Percentiles rank a stretch among this genome's conserved stretches.
Conservation (phyloP, 768 basidiomycete genomes). For the Gyrodon lividus region DNA sequence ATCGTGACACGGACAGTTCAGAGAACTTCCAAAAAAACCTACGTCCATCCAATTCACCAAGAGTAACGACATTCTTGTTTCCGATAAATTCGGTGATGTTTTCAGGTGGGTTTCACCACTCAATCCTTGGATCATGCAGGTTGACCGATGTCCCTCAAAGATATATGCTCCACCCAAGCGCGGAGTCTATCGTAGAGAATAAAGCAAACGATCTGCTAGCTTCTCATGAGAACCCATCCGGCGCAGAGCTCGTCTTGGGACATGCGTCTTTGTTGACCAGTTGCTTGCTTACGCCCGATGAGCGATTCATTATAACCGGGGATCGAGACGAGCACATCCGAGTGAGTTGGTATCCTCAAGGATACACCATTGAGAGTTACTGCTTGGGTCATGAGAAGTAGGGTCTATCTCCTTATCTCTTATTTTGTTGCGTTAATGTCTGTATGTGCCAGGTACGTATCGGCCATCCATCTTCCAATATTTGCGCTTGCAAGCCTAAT, state of each 20-base stretch:
- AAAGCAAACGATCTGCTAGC: conserved; percentile 33
- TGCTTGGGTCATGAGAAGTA: conserved; percentile 85
- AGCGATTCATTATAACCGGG: conserved; percentile 78
- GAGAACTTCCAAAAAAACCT: conserved; percentile 82
- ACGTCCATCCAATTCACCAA: conserved; percentile 65
- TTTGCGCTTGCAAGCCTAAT: conserved; percentile 52
- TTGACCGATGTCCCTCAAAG: conserved; percentile 33
- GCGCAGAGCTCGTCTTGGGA: conserved; percentile 73
- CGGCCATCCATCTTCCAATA: conserved; percentile 69
- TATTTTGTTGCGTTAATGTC: neutral
- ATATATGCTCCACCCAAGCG: conserved; percentile 52
- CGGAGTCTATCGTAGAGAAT: conserved; percentile 22
- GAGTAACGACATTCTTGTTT: conserved; percentile 68
- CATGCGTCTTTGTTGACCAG: conserved; percentile 85
- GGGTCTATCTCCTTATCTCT: conserved; percentile 19
- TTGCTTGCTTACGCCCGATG: conserved; percentile 65
- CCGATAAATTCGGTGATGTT: conserved; percentile 95
- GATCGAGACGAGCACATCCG: conserved; percentile 97
- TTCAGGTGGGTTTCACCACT: conserved; percentile 55
- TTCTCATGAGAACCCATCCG: conserved; percentile 70
- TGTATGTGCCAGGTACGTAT: conserved; percentile 63
- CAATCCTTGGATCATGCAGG: neutral
- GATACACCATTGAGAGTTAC: conserved; percentile 82
- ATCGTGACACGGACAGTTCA: conserved; percentile 27
- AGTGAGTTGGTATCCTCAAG: conserved; percentile 85